Conservation (phyloP, 495 filamentous ascomycete species). For the Penicillium manginii region DNA sequence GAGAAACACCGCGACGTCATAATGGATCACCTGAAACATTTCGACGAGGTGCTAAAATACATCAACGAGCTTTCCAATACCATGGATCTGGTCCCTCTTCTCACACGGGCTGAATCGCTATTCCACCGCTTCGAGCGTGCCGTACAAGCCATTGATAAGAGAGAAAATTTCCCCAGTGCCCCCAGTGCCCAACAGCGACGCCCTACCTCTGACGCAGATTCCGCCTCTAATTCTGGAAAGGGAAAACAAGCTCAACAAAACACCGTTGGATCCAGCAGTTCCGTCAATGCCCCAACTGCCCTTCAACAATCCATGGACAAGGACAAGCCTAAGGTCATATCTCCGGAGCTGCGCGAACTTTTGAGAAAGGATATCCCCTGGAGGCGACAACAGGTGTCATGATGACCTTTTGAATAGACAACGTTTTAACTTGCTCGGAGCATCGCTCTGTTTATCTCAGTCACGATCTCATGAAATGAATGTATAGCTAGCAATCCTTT, state of each 20-base stretch:
- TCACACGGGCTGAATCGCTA: constrained; percentile 84
- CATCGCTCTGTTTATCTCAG: neutral
- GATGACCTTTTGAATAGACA: neutral
- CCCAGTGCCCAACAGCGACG: constrained; percentile 59
- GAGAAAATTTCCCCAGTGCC: constrained; percentile 73
- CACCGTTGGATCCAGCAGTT: constrained; percentile 32
- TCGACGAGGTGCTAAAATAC: constrained; percentile 98
- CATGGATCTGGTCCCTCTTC: constrained; percentile 83
- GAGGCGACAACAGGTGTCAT: constrained; percentile 26
- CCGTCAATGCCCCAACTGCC: constrained; percentile 22
- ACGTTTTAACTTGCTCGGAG: neutral
- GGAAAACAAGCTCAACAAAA: constrained; percentile 39
- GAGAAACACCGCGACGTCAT: constrained; percentile 94
- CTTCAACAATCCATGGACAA: constrained; percentile 24
- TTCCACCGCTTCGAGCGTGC: constrained; percentile 86
- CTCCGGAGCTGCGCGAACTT: constrained; percentile 75
- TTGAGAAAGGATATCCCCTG: constrained; percentile 69
- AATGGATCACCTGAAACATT: constrained; percentile 90
- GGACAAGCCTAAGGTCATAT: constrained; percentile 68
- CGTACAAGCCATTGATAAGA: constrained; percentile 85
- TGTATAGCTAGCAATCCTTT: neutral
- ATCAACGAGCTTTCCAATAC: constrained; percentile 93
- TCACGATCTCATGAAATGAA: constrained; percentile 4
- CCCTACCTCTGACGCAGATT: constrained; percentile 19
- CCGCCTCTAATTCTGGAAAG: constrained; percentile 25